Evolutionary conservation across 345 rosid genomes (phyloP).

Genomic region (Eucalyptus fibrosa): DNA sequence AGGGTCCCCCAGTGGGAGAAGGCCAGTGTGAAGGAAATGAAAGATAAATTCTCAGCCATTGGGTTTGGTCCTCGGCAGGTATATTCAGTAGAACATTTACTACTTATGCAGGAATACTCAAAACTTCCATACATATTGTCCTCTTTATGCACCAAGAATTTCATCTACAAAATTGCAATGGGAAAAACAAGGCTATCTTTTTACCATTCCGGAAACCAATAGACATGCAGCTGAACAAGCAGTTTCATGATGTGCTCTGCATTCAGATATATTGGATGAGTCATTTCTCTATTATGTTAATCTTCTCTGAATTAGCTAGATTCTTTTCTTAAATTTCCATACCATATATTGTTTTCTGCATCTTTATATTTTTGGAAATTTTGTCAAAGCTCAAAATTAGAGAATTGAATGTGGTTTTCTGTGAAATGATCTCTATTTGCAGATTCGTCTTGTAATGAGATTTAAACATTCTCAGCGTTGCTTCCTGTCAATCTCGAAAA

Average conservation of each 20-base stretch:
- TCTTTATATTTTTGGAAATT: neutral
- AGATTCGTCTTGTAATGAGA: neutral
- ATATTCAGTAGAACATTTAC: neutral
- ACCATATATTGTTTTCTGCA: neutral
- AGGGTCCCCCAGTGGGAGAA: slow-evolving; percentile 74
- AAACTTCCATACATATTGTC: neutral
- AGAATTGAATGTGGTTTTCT: neutral
- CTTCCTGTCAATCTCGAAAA: neutral
- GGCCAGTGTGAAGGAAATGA: slow-evolving; percentile 82
- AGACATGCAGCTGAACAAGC: neutral
- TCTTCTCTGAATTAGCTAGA: neutral
- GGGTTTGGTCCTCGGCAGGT: slow-evolving; percentile 98
- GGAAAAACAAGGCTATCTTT: neutral
- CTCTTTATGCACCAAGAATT: neutral
- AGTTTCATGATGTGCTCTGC: neutral
- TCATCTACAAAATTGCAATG: neutral
- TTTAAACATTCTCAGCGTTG: neutral
- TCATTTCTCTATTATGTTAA: neutral
- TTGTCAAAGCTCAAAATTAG: neutral
- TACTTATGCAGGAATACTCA: neutral
- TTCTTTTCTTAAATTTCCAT: neutral
- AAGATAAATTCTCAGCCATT: slow-evolving; percentile 64
- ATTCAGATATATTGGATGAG: neutral
- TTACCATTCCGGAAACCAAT: neutral
- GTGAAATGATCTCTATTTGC: neutral